Percentiles rank a stretch among this genome's conserved stretches.
Evolutionary conservation across 257 asterid species (phyloP).

Genomic region (Gardenia jasminoides): DNA sequence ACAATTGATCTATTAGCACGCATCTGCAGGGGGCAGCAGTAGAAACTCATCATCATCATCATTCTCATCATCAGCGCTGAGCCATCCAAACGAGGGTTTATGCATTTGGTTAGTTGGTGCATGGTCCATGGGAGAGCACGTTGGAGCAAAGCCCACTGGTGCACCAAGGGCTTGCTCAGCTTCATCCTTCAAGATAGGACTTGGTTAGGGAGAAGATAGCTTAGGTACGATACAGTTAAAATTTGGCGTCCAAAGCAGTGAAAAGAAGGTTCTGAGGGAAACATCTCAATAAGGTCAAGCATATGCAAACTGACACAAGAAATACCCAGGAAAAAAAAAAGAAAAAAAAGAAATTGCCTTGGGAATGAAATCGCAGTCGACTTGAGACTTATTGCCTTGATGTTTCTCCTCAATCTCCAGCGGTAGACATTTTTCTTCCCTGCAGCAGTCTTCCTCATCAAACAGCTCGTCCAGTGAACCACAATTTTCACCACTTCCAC

Average conservation of each 20-base stretch:
- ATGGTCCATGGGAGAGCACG: not conserved
- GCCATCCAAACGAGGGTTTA: conserved; percentile 11
- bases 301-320: not conserved
- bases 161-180: not conserved
- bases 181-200: not conserved
- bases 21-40: not conserved
- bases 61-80: not conserved
- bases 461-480: not conserved
- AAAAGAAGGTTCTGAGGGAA: not conserved
- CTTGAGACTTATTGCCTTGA: not conserved
- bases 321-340: not conserved
- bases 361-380: not conserved
- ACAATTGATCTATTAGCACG: not conserved
- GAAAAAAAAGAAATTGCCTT: not conserved
- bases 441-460: not conserved
- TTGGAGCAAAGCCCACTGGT: not conserved
- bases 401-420: not conserved
- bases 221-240: not conserved
- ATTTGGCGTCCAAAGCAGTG: not conserved
- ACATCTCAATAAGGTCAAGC: not conserved
- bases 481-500: not conserved
- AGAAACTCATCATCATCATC: not conserved
- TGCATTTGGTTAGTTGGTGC: not conserved
- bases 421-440: not conserved
- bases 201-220: not conserved